These are phyloP conservation scores for Hypoxylon sp. DNA, from an alignment of 2,329 filamentous ascomycete genomes.

Conservation along the genomic window DNA sequence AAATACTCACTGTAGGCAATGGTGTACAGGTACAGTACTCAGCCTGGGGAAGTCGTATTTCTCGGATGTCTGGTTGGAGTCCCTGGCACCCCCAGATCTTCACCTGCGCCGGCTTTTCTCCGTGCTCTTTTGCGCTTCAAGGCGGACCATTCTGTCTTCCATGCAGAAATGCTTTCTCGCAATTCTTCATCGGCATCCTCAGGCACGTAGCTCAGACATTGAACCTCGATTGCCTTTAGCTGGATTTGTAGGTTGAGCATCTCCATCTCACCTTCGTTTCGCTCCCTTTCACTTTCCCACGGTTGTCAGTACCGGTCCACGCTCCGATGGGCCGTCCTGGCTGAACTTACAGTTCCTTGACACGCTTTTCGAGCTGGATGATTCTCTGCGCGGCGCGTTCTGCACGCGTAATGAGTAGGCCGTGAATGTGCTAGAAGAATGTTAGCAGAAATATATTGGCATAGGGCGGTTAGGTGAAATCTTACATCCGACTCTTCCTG, in stretches of 20 bases:
- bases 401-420: conserved; percentile 69
- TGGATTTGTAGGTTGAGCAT: conserved; percentile 72
- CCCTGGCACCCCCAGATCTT: conserved; percentile 24
- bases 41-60: conserved; percentile 26
- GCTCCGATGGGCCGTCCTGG: conserved; percentile 5
- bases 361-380: conserved; percentile 69
- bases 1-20: conserved; percentile 28
- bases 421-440: conserved; percentile 68
- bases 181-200: conserved; percentile 68
- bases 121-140: conserved; percentile 62
- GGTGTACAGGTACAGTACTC: conserved; percentile 29
- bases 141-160: conserved; percentile 71
- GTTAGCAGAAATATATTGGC: conserved; percentile 46
- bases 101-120: conserved; percentile 39
- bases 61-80: conserved; percentile 41
- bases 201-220: conserved; percentile 63
- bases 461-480: conserved; percentile 24
- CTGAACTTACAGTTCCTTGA: conserved; percentile 67
- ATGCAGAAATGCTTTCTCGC: conserved; percentile 69
- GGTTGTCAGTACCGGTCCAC: conserved; percentile 33
- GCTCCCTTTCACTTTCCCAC: conserved; percentile 64
- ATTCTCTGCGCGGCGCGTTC: conserved; percentile 71
- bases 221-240: conserved; percentile 72
- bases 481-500: conserved; percentile 72
- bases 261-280: conserved; percentile 70